These are phyloP conservation scores for Lipomyces chichibuensis DNA, from an alignment of 805 yeast species.

Conservation along the genomic window DNA sequence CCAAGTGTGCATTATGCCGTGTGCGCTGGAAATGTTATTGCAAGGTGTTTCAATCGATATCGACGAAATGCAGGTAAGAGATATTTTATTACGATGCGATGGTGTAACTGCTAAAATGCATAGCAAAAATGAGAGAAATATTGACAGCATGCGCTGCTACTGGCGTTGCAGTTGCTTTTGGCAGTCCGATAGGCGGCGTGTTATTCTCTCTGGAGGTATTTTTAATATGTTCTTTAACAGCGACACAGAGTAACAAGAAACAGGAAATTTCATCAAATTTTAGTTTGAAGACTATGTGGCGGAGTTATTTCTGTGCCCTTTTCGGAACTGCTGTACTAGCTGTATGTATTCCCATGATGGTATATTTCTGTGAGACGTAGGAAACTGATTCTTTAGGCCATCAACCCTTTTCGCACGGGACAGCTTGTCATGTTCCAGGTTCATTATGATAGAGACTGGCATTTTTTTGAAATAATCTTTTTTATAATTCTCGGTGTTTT, in stretches of 20 bases:
- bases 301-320: conserved; percentile 86
- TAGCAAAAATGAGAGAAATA: conserved; percentile 53
- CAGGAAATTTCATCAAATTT: conserved; percentile 75
- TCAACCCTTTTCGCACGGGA: conserved; percentile 93
- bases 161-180: conserved; percentile 98
- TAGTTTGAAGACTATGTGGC: conserved; percentile 81
- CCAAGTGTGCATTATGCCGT: conserved; percentile 98
- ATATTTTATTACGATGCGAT: not conserved
- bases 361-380: not conserved
- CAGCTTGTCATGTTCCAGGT: conserved; percentile 92
- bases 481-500: conserved; percentile 79
- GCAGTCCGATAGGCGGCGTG: conserved; percentile 96
- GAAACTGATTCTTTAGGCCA: conserved; percentile 42
- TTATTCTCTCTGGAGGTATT: conserved; percentile 76
- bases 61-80: conserved; percentile 39
- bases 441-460: conserved; percentile 86
- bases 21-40: conserved; percentile 85
- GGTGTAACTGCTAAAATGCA: not conserved
- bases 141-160: conserved; percentile 93
- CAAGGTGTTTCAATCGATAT: conserved; percentile 54
- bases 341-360: conserved; percentile 4
- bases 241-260: not conserved
- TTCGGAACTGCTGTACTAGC: conserved; percentile 83
- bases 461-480: conserved; percentile 77
- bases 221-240: not conserved